Base-by-base conservation (phyloP, 73 alveolate species). In the Uronychia setigera region DNA sequence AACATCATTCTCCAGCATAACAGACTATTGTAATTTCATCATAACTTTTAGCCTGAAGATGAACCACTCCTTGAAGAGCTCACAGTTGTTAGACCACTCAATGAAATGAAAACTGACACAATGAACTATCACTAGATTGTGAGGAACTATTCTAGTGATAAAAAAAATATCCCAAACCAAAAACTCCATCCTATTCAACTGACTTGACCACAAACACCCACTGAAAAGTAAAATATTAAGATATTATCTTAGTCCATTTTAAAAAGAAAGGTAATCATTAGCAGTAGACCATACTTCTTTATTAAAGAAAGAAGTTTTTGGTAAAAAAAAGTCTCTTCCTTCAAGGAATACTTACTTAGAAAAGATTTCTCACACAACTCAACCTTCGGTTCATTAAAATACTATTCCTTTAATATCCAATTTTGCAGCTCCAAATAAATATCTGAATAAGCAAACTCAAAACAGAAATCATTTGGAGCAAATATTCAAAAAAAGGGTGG, bases 1-100 rank as follows among this genome's bases (percentile, higher is more conserved):
- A 90, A 59, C 95, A 90, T 74, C 95, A 90, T 80, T 85, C 95
- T 1, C 95, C 95, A 46, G 67, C 19, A 46, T 5, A 5, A 5
- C 19, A 46, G 19, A 46, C 67, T 46, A 46, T 46, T 11, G 67
- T 46, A 46, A 46, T 5, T 11, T 11, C 67, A 11, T 46, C 19
- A 11, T 5, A 46, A 5, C 67, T 46, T 46, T 19, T 46, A 46
- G 67, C 84, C 77, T 29, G 88, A 90, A 76, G 95, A 90, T 75
- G 91, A 74, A 34, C 90, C 88, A 1, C 87, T 90, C 14, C 58
- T 78, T 30, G 95, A 90, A 34, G 91, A 90, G 30, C 77, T 90
- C 0, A 77, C 80, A 74, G 88, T 90, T 13, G 92, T 90, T 0
- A 31, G 95, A 35, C 95, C 95, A 0, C 80, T 90, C 32, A 90